A percentile compares a stretch with the other conserved stretches of the same genome.
Conservation (phyloP, 1,284 basidiomycete species). For the Sphagnurus paluster region DNA sequence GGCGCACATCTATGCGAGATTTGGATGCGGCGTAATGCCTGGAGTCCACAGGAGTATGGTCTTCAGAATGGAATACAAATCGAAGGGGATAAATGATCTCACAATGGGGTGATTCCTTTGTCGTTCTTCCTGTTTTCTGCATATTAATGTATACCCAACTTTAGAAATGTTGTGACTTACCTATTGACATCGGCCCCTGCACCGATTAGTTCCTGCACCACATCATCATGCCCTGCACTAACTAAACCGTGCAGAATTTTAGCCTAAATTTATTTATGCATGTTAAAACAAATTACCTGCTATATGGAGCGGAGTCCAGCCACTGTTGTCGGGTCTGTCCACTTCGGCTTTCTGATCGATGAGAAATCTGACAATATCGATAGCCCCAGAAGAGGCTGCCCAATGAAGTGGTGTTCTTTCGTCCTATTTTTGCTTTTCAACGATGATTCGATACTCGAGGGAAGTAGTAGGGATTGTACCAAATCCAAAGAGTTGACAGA, state of each 20-base stretch:
- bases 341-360: conserved; percentile 74
- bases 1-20: conserved; percentile 77
- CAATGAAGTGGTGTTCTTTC: conserved; percentile 89
- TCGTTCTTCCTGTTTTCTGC: conserved; percentile 58
- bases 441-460: not conserved
- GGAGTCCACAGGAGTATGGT: conserved; percentile 15
- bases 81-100: conserved; percentile 31
- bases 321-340: conserved; percentile 69
- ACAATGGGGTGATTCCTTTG: conserved; percentile 89
- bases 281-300: conserved; percentile 53
- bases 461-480: conserved; percentile 39
- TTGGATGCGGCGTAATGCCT: conserved; percentile 97
- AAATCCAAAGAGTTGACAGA: conserved; percentile 69
- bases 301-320: conserved; percentile 89
- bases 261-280: not conserved
- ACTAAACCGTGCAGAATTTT: conserved; percentile 40
- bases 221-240: conserved; percentile 78
- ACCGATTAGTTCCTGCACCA: conserved; percentile 80
- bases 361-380: conserved; percentile 72
- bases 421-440: conserved; percentile 54
- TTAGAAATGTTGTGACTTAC: conserved; percentile 28
- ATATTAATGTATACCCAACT: conserved; percentile 19
- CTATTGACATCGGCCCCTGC: conserved; percentile 83
- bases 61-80: conserved; percentile 11
- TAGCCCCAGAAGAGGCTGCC: conserved; percentile 77